These are phyloP conservation scores for Obelidium mucronatum DNA, from an alignment of 192 early-diverging fungal species.

Conservation along the genomic window DNA sequence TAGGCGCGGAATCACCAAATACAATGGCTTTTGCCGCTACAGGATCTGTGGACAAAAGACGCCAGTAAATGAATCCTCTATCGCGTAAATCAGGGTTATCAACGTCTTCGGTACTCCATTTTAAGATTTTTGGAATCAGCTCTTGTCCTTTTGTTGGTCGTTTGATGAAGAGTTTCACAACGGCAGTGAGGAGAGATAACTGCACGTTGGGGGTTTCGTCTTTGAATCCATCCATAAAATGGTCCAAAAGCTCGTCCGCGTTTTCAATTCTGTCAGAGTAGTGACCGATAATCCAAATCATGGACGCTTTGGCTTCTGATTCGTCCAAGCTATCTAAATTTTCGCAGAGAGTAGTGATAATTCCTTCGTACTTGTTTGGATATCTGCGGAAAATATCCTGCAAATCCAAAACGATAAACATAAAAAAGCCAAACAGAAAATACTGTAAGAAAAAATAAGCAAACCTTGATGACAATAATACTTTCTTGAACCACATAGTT, in stretches of 20 bases:
- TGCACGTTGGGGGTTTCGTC: slow-evolving; percentile 86
- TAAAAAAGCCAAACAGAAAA: slow-evolving; percentile 23
- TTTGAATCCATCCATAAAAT: slow-evolving; percentile 85
- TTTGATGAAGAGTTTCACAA: slow-evolving; percentile 95
- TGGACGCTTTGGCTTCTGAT: slow-evolving; percentile 86
- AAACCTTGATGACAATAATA: slow-evolving; percentile 88
- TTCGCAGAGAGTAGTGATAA: slow-evolving; percentile 88
- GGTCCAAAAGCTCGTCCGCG: slow-evolving; percentile 76
- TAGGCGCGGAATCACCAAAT: slow-evolving; percentile 87
- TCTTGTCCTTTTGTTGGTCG: slow-evolving; percentile 84
- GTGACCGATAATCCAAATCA: slow-evolving; percentile 98
- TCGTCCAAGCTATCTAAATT: slow-evolving; percentile 89
- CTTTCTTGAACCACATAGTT: slow-evolving; percentile 93
- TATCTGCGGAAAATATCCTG: slow-evolving; percentile 95
- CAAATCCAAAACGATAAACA: not conserved
- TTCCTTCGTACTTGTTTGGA: slow-evolving; percentile 83
- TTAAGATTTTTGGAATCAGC: slow-evolving; percentile 86
- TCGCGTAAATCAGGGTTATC: slow-evolving; percentile 97
- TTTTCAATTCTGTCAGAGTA: slow-evolving; percentile 91
- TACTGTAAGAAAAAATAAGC: not conserved
- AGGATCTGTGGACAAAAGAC: slow-evolving; percentile 92
- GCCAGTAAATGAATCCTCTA: slow-evolving; percentile 97
- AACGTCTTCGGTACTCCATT: slow-evolving; percentile 85
- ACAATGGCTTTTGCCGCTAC: slow-evolving; percentile 92
- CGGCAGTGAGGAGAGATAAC: slow-evolving; percentile 87